phyloP scores from a whole-genome alignment of 2,329 filamentous ascomycete genomes.

The Plectosphaerella sp. region DNA sequence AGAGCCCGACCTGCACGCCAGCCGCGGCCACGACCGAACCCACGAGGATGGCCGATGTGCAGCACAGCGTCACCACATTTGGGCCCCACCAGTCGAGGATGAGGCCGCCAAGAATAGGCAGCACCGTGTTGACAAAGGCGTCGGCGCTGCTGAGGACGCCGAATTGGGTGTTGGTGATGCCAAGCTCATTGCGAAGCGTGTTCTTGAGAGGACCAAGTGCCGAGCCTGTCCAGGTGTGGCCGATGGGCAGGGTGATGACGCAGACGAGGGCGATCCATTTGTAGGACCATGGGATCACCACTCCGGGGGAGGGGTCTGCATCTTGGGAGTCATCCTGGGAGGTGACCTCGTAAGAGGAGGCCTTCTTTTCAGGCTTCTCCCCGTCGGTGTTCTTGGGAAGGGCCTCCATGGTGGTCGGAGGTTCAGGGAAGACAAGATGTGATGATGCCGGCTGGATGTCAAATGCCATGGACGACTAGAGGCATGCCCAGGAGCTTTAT shows the following conservation, averaged over 20 bases:
- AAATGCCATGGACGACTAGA: too few relatives aligned
- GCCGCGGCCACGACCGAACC: slow-evolving; percentile 15
- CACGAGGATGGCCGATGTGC: slow-evolving; percentile 13
- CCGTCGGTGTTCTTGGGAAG: too few relatives aligned
- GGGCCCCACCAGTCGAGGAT: slow-evolving; percentile 19
- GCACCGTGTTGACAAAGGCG: slow-evolving; percentile 18
- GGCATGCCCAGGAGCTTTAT: too few relatives aligned
- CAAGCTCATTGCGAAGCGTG: slow-evolving; percentile 15
- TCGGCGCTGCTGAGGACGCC: slow-evolving; percentile 19
- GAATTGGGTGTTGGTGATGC: slow-evolving; percentile 18
- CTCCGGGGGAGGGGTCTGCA: too few relatives aligned
- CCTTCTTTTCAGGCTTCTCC: too few relatives aligned
- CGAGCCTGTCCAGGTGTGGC: slow-evolving; percentile 15
- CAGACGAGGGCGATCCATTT: slow-evolving; percentile 17
- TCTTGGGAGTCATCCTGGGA: too few relatives aligned
- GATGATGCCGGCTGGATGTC: too few relatives aligned
- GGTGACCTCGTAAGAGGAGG: too few relatives aligned
- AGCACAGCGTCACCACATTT: slow-evolving; percentile 15
- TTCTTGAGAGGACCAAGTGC: slow-evolving; percentile 17
- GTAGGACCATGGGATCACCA: slow-evolving; percentile 13
- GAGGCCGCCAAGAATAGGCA: slow-evolving; percentile 16
- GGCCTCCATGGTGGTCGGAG: too few relatives aligned
- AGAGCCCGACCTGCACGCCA: slow-evolving; percentile 12
- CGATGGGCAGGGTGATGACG: slow-evolving; percentile 16
- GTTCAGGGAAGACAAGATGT: too few relatives aligned